phyloP scores from a whole-genome alignment of 768 basidiomycete species.

The Tylopilus sp. region DNA sequence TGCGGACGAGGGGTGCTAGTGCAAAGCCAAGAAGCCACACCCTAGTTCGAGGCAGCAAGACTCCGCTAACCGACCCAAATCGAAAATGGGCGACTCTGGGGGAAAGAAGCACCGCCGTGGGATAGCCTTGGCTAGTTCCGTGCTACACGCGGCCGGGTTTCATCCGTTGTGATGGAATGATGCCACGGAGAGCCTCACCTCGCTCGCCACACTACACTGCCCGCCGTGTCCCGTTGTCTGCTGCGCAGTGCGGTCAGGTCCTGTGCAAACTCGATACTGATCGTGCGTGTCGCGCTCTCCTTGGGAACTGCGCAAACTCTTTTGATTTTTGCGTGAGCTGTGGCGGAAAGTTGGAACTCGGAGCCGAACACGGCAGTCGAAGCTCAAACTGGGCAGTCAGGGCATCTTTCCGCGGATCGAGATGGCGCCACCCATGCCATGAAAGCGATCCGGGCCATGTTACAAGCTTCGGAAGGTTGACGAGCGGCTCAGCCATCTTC shows the following conservation, averaged over 20 bases:
- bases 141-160: too few species aligned
- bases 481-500: constrained; percentile 11
- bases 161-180: too few species aligned
- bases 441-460: constrained; percentile 36
- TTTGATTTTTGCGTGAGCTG: constrained; percentile 4
- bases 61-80: too few species aligned
- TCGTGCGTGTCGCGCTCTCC: constrained; percentile 30
- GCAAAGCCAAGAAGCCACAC: constrained; percentile 67
- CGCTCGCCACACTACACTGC: constrained; percentile 82
- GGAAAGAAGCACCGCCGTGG: constrained; percentile 53
- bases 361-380: too few species aligned
- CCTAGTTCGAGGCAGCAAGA: constrained; percentile 73
- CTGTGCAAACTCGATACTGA: constrained; percentile 57
- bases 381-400: constrained; percentile 42
- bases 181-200: constrained; percentile 52
- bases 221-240: constrained; percentile 80
- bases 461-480: constrained; percentile 39
- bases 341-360: background rate
- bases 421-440: constrained; percentile 61
- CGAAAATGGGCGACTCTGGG: constrained; percentile 21
- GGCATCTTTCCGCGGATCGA: constrained; percentile 58
- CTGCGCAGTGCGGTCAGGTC: constrained; percentile 72
- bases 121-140: too few species aligned
- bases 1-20: constrained; percentile 56
- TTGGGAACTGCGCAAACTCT: constrained; percentile 21